Base-by-base conservation (phyloP, 2,329 filamentous ascomycete genomes). In the Penicillium palitans region DNA sequence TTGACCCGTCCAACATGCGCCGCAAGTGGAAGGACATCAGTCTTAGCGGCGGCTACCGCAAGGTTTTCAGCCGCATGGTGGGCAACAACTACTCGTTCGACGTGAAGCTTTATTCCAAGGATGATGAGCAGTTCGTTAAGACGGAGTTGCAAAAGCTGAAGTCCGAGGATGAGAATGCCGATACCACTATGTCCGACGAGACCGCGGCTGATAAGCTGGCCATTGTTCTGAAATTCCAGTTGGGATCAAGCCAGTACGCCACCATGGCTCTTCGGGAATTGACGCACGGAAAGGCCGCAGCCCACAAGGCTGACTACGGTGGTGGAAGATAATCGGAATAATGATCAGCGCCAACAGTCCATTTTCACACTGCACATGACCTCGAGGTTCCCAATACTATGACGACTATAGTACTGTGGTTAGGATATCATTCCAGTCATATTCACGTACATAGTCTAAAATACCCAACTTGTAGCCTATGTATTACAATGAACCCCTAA, bases 1-100 rank as follows among this genome's bases (percentile, higher is more conserved):
- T 99, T 13, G 87, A 96, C 72, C 93, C 95, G 0, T 83, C 88
- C 69, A 83, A 91, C 62, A 98, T 99, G 95, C 87, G 90, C 13
- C 86, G 93, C 19, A 84, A 84, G 52, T 91, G 93, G 78, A 89
- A 89, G 70, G 95, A 98, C 68, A 89, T 95, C 70, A 96, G 90
- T 72, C 81, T 99, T 1, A 90, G 89, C 49, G 96, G 95, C 2
- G 86, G 89, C 27, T 99, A 99, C 75, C 86, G 95, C 62, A 95
- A 93, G 74, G 72, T 96, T 29, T 83, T 98, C 66, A 87, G 90
- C 35, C 83, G 83, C 24, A 90, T 92, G 69, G 90, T 92, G 68
- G 83, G 85, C 2, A 75, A 81, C 8, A 77, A 81, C 29, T 84
- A 90, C 8, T 84, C 81, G 12, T 88, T 87, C 57, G 84, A 90